These are phyloP conservation scores for Phylloporus arenicola DNA, from an alignment of 768 basidiomycete genomes.

Conservation along the genomic window DNA sequence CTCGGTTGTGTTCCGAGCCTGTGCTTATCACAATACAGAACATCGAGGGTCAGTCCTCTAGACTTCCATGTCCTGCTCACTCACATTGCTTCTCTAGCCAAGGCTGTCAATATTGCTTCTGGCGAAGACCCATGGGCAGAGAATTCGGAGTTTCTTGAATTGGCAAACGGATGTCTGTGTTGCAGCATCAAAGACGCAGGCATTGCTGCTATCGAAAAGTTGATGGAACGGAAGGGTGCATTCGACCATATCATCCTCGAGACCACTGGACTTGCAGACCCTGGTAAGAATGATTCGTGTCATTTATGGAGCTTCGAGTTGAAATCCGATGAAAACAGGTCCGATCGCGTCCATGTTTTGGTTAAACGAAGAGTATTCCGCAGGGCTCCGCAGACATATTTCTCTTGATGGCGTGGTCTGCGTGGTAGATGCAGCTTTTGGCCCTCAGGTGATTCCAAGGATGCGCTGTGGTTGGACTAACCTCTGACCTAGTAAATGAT, in stretches of 20 bases:
- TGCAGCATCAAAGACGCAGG: slow-evolving; percentile 96
- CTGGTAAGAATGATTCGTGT: slow-evolving; percentile 45
- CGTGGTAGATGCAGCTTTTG: slow-evolving; percentile 87
- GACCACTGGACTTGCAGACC: slow-evolving; percentile 94
- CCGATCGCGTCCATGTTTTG: slow-evolving; percentile 85
- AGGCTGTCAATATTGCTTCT: slow-evolving; percentile 78
- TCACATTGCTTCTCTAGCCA: slow-evolving; percentile 46
- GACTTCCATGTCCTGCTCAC: neutral
- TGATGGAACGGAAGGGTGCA: slow-evolving; percentile 79
- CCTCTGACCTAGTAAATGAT: slow-evolving; percentile 1
- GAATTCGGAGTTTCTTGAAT: slow-evolving; percentile 78
- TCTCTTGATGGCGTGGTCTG: slow-evolving; percentile 85
- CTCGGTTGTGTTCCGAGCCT: slow-evolving; percentile 2
- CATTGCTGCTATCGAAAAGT: slow-evolving; percentile 86
- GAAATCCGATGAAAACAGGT: slow-evolving; percentile 36
- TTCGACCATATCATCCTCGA: slow-evolving; percentile 97
- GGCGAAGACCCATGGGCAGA: slow-evolving; percentile 56
- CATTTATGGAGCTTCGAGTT: neutral
- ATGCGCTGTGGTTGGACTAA: slow-evolving; percentile 29
- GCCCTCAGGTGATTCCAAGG: slow-evolving; percentile 41
- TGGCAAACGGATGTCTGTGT: slow-evolving; percentile 96
- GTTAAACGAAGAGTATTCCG: slow-evolving; percentile 78
- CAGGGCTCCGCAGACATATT: slow-evolving; percentile 64
- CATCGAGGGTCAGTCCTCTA: slow-evolving; percentile 69
- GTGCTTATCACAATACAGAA: slow-evolving; percentile 46